phyloP scores from a whole-genome alignment of 495 filamentous ascomycete species.

The Achaetomiella virescens region DNA sequence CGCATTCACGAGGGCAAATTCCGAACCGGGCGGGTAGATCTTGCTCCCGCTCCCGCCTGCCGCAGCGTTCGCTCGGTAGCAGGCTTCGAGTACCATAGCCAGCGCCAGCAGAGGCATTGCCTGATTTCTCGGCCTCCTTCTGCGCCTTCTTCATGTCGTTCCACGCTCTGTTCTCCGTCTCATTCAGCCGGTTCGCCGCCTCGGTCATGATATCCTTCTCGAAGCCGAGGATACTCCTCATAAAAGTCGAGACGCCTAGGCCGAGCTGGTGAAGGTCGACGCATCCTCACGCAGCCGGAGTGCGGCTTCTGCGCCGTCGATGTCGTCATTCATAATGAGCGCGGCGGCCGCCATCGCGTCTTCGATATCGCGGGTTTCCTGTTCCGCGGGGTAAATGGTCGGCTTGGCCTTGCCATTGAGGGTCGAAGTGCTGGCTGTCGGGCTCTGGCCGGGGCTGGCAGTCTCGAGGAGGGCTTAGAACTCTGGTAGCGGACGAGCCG shows the following conservation, averaged over 20 bases:
- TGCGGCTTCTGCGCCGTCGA: constrained; percentile 73
- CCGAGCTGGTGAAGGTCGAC: constrained; percentile 95
- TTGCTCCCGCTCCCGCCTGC: constrained; percentile 17
- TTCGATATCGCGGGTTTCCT: constrained; percentile 38
- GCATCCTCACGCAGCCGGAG: constrained; percentile 61
- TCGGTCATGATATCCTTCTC: constrained; percentile 93
- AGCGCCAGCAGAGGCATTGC: constrained; percentile 14
- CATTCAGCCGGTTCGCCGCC: constrained; percentile 64
- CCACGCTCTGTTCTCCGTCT: constrained; percentile 73
- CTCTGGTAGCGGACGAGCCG: constrained; percentile 17
- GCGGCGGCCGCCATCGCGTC: constrained; percentile 42
- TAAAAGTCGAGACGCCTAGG: constrained; percentile 72
- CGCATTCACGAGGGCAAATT: constrained; percentile 69
- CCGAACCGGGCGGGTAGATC: constrained; percentile 74
- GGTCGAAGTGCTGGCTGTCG: constrained; percentile 17
- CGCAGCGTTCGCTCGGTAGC: constrained; percentile 11
- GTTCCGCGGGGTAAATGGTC: constrained; percentile 16
- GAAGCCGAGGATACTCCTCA: constrained; percentile 82
- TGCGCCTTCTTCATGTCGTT: constrained; percentile 72
- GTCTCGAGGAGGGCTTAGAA: constrained; percentile 21
- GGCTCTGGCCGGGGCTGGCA: constrained; percentile 19
- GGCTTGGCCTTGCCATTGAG: constrained; percentile 24
- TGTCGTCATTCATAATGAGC: constrained; percentile 88
- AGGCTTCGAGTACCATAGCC: constrained; percentile 19
- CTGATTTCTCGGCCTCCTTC: constrained; percentile 38